A percentile compares a stretch with the other conserved stretches of the same genome.
These are phyloP conservation scores for Scutellaria galericulata DNA, from an alignment of 257 asterid genomes.

Conservation along the genomic window DNA sequence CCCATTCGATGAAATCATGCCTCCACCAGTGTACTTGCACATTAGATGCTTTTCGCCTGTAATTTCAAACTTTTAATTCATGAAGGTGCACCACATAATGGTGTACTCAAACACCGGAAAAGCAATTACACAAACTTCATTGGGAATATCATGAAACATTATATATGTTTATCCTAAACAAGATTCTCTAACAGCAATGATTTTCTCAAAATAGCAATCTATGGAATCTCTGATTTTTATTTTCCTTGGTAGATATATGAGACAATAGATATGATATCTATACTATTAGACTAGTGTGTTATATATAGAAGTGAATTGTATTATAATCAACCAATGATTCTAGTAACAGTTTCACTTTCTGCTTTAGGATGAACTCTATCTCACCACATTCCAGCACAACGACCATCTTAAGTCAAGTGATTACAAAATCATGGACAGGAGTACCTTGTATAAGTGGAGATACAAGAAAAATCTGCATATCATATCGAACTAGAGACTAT, in stretches of 20 bases:
- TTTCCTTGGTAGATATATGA: neutral
- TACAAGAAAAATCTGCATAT: neutral
- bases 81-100: neutral
- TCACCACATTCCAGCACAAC: neutral
- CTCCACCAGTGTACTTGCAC: slow-evolving; percentile 34
- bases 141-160: neutral
- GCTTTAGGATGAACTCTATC: neutral
- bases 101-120: neutral
- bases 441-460: neutral
- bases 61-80: slow-evolving; percentile 25
- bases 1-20: slow-evolving; percentile 34
- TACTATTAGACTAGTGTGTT: neutral
- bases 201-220: neutral
- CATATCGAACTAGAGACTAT: neutral
- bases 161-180: neutral
- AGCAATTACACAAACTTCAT: slow-evolving; percentile 1
- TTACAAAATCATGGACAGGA: neutral
- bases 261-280: neutral
- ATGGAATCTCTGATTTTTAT: neutral
- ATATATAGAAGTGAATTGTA: neutral
- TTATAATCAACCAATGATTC: neutral
- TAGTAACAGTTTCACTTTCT: no score
- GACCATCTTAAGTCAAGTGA: neutral
- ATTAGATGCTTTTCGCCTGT: slow-evolving; percentile 33
- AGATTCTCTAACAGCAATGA: neutral